Conservation (phyloP, 306 rosid species). For the Cercis canadensis region DNA sequence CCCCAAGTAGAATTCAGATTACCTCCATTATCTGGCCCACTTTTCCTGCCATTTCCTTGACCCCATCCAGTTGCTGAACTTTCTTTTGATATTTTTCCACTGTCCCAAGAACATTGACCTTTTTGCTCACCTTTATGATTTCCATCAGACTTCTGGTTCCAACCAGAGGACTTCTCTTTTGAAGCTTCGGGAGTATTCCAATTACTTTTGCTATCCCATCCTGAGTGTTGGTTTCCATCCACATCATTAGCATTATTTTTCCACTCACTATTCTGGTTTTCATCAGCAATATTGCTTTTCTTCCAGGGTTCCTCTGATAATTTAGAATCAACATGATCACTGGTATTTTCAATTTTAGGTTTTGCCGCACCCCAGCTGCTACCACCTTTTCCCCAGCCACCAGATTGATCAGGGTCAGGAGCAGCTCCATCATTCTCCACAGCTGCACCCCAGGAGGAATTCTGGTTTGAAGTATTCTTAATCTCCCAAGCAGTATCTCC, state of each 20-base stretch:
- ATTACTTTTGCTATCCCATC: constrained; percentile 26
- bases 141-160: no score
- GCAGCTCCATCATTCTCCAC: constrained; percentile 39
- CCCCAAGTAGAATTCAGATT: constrained; percentile 25
- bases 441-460: constrained; percentile 75
- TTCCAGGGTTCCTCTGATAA: not conserved
- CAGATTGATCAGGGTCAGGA: constrained; percentile 48
- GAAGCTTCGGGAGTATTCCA: constrained; percentile 30
- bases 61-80: constrained; percentile 46
- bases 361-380: constrained; percentile 49
- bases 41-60: constrained; percentile 29
- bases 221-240: no score
- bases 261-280: constrained; percentile 12
- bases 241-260: not conserved
- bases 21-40: constrained; percentile 37
- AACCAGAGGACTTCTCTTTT: constrained; percentile 31
- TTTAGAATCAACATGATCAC: not conserved
- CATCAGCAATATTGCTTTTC: constrained; percentile 34
- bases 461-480: constrained; percentile 52
- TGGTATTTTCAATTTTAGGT: constrained; percentile 25
- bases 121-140: no score
- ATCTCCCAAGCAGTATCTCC: constrained; percentile 71
- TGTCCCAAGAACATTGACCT: no score
- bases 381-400: constrained; percentile 60
- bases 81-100: constrained; percentile 22